A percentile compares a stretch with the other conserved stretches of the same genome.
phyloP scores from a whole-genome alignment of 768 basidiomycete genomes.

The Suillus plorans region DNA sequence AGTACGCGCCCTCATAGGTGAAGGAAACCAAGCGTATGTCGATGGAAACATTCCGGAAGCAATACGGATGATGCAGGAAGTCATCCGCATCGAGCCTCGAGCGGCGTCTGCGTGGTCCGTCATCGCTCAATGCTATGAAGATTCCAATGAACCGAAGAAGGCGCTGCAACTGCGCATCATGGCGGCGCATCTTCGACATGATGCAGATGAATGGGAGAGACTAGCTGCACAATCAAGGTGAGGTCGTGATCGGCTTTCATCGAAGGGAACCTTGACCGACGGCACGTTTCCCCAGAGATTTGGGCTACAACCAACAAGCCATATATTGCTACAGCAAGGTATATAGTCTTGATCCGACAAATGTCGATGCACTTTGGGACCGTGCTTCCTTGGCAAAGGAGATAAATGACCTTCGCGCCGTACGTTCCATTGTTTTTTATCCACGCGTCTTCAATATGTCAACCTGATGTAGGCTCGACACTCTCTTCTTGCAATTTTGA shows the following conservation, averaged over 20 bases:
- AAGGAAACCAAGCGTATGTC: conserved; percentile 86
- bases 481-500: conserved; percentile 51
- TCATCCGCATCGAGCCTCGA: conserved; percentile 90
- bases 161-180: conserved; percentile 84
- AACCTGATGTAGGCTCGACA: conserved; percentile 22
- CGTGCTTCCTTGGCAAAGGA: conserved; percentile 79
- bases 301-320: conserved; percentile 80
- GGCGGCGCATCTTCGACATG: conserved; percentile 84
- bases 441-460: neutral
- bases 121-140: conserved; percentile 80
- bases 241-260: neutral
- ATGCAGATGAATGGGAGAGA: conserved; percentile 85
- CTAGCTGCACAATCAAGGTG: conserved; percentile 77
- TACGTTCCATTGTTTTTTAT: conserved; percentile 30
- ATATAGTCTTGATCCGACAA: conserved; percentile 72
- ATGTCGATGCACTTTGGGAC: conserved; percentile 88
- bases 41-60: conserved; percentile 65
- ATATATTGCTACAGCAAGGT: conserved; percentile 90
- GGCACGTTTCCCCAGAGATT: conserved; percentile 37
- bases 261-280: neutral
- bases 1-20: conserved; percentile 73
- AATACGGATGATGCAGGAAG: conserved; percentile 82
- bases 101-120: conserved; percentile 85
- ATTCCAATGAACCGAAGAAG: conserved; percentile 64
- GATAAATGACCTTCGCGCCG: conserved; percentile 67